phyloP scores from a whole-genome alignment of 208 protist species.

The Acanthamoeba healyi region DNA sequence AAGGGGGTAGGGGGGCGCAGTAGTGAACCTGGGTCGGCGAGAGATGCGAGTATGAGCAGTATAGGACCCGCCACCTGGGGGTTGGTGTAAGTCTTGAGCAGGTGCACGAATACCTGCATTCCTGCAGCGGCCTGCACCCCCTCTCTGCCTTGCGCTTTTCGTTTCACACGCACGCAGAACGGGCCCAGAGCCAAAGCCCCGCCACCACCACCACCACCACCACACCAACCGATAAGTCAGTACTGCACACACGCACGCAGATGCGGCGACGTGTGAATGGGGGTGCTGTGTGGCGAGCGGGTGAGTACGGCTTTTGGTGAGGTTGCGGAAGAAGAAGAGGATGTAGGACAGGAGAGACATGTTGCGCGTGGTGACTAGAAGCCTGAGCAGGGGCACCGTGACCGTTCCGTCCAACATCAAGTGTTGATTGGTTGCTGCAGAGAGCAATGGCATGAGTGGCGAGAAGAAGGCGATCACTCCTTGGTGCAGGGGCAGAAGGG shows the following conservation, averaged over 20 bases:
- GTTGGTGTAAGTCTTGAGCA: constrained; percentile 46
- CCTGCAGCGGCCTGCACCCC: not conserved
- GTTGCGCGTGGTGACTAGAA: constrained; percentile 28
- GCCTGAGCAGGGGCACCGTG: constrained; percentile 28
- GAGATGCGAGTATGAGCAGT: not conserved
- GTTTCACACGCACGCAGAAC: too few species aligned
- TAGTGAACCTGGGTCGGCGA: not conserved
- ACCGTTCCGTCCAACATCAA: not conserved
- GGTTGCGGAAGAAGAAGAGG: constrained; percentile 59
- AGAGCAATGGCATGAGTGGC: not conserved
- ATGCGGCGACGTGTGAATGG: not conserved
- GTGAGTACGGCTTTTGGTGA: constrained; percentile 35
- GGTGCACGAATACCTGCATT: constrained; percentile 25
- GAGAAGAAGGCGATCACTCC: too few species aligned
- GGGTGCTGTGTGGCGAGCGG: not conserved
- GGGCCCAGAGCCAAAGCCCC: too few species aligned
- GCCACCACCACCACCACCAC: too few species aligned
- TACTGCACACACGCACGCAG: too few species aligned
- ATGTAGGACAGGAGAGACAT: constrained; percentile 38
- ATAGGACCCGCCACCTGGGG: constrained; percentile 35
- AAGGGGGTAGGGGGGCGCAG: not conserved
- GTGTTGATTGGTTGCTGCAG: not conserved
- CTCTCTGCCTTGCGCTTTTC: not conserved
- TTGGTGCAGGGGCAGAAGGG: not conserved
- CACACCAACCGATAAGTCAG: too few species aligned